Conservation (phyloP, 345 rosid genomes). For the Linum usitatissimum region DNA sequence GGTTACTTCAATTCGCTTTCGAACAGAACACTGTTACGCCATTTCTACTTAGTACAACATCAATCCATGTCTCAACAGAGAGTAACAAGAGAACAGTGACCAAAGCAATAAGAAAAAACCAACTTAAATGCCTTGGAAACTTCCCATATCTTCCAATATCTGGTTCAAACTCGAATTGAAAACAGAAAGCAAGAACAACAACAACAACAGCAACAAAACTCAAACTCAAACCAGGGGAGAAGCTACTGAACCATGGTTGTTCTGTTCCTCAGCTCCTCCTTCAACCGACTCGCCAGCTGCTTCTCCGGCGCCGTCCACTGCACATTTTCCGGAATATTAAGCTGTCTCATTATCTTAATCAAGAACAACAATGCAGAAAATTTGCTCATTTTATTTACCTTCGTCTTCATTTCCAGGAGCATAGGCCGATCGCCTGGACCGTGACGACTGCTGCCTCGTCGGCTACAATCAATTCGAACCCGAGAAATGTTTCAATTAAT, state of each 20-base stretch:
- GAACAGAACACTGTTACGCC: not conserved
- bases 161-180: not conserved
- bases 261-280: constrained; percentile 11
- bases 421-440: constrained; percentile 66
- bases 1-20: no score
- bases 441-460: constrained; percentile 59
- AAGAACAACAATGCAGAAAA: not conserved
- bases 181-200: not conserved
- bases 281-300: constrained; percentile 8
- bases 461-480: constrained; percentile 32
- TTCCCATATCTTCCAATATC: not conserved
- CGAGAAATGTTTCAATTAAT: not conserved
- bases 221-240: not conserved
- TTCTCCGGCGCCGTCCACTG: constrained; percentile 3
- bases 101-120: not conserved
- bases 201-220: not conserved
- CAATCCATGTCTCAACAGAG: not conserved
- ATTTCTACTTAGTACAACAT: not conserved
- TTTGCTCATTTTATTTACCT: constrained; percentile 19
- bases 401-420: constrained; percentile 48
- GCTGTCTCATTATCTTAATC: not conserved
- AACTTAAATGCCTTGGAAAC: not conserved
- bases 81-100: not conserved
- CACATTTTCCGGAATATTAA: not conserved
- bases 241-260: not conserved